Evolutionary conservation across 495 filamentous ascomycete species (phyloP), one percentile per base, ranked within the genome.

Genomic region (Aspergillus haitiensis): DNA sequence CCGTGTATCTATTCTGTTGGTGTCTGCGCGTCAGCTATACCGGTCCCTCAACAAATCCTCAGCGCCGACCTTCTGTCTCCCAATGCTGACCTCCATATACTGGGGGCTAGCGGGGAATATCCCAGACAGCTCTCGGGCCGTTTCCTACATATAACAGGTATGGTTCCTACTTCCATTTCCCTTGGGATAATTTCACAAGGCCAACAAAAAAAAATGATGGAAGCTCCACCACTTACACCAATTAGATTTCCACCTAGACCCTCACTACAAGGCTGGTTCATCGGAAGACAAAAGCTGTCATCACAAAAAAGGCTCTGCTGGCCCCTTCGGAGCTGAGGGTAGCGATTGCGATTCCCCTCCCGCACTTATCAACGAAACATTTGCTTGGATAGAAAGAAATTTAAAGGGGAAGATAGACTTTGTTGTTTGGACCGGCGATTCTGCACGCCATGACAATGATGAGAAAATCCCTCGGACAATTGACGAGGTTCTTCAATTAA

Each of bases 371-470:
- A 88, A 98, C 73, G 90, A 86, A 67, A 98, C 95, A 0, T 93
- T 98, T 71, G 81, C 85, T 59, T 99, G 94, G 94, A 89, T 99
- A 55, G 80, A 85, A n/a, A 80, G 86, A 32, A 88, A 97, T 64
- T 66, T 99, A 37, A 89, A 84, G 67, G 90, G 91, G 74, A 70
- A 85, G 10, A 82, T 99, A 53, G 94, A 99, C 73, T 99, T 99
- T 68, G 88, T 98, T 40, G 78, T 99, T 52, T 99, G 95, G 95
- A 98, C 95, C 0, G 94, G 94, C 56, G 94, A 99, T 71, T 96
- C 91, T 18, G 93, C 91, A 34, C 85, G 95, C 59, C 94, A 98
- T 71, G 94, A 97, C 72, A 96, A 88, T 73, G 94, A 98, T 67
- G 92, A 93, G 69, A 70, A 82, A 40, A 83, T 89, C 15, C 94